These are phyloP conservation scores for Dothideomycetes sp. DNA, from an alignment of 2,329 filamentous ascomycete genomes.

Conservation along the genomic window DNA sequence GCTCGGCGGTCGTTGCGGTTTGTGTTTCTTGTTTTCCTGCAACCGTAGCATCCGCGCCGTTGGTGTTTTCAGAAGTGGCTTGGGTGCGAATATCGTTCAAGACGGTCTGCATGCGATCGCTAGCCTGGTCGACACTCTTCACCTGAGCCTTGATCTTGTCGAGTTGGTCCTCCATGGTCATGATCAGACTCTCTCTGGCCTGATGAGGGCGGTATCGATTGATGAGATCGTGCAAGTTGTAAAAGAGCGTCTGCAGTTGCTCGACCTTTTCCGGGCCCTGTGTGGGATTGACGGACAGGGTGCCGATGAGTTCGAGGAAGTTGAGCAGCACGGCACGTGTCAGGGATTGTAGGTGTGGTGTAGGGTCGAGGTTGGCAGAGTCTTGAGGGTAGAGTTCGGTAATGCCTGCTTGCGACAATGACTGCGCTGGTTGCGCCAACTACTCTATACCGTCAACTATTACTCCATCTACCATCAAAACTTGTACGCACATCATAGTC, in stretches of 20 bases:
- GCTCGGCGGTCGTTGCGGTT: no score
- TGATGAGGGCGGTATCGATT: constrained; percentile 94
- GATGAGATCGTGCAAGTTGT: constrained; percentile 86
- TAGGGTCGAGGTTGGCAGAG: constrained; percentile 31
- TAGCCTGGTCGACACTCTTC: constrained; percentile 54
- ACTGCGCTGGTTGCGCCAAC: constrained; percentile 52
- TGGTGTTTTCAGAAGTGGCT: background rate
- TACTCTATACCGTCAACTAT: constrained; percentile 18
- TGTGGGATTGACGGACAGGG: constrained; percentile 55
- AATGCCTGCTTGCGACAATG: constrained; percentile 62
- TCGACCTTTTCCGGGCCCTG: constrained; percentile 62
- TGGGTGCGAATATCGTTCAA: constrained; percentile 6
- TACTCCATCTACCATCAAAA: constrained; percentile 12
- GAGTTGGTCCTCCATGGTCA: constrained; percentile 79
- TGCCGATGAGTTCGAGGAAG: constrained; percentile 74
- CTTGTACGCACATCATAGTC: constrained; percentile 44
- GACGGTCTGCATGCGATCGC: constrained; percentile 63
- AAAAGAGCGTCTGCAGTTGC: constrained; percentile 71
- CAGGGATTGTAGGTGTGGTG: constrained; percentile 56
- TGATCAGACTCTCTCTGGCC: constrained; percentile 75
- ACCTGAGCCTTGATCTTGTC: constrained; percentile 66
- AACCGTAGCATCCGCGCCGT: background rate
- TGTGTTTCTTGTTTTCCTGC: background rate
- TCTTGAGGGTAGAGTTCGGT: constrained; percentile 54
- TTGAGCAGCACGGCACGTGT: constrained; percentile 80